Evolutionary conservation across 768 basidiomycete genomes (phyloP).

Genomic region (Mycena belliarum): DNA sequence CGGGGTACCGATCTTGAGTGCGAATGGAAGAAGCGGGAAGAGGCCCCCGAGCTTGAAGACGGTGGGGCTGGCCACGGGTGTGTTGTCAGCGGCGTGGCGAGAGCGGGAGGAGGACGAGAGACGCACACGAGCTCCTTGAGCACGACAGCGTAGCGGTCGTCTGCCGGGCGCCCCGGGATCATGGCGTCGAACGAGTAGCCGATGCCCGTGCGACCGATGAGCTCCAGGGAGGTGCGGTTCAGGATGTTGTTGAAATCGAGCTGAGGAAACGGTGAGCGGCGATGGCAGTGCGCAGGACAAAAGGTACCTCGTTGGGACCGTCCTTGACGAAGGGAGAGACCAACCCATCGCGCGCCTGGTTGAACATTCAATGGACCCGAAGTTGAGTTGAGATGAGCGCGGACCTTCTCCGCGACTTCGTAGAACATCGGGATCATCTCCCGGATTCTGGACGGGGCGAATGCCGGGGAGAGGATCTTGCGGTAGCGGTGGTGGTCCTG

Average conservation of each 20-base stretch:
- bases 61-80: not conserved
- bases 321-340: not conserved
- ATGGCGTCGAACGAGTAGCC: constrained; percentile 7
- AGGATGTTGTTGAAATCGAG: not conserved
- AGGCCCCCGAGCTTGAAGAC: not conserved
- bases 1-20: not conserved
- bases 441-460: not conserved
- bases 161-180: not conserved
- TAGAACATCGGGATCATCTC: constrained; percentile 1
- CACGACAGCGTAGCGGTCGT: not conserved
- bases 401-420: not conserved
- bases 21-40: not conserved
- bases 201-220: not conserved
- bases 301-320: not conserved
- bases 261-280: not conserved
- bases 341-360: not conserved
- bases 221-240: not conserved
- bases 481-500: not conserved
- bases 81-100: too few species aligned
- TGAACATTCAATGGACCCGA: not conserved
- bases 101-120: not conserved
- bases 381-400: not conserved
- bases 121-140: not conserved
- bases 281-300: not conserved
- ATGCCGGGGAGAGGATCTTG: not conserved